Conservation (phyloP, 495 filamentous ascomycete genomes). For the Pyronema omphalodes region DNA sequence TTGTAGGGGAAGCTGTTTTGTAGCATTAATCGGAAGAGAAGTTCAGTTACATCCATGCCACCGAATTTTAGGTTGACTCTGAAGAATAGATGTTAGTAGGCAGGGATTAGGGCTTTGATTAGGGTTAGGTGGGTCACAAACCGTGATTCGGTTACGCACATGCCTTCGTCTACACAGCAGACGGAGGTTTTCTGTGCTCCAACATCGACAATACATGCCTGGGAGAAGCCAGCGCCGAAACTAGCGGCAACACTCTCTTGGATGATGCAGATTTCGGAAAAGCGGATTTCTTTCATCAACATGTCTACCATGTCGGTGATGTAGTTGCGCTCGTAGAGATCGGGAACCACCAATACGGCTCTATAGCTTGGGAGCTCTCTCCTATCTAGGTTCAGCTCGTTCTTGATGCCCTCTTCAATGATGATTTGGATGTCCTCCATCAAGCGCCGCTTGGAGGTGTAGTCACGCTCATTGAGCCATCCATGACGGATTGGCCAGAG, state of each 20-base stretch:
- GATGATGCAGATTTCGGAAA: constrained; percentile 74
- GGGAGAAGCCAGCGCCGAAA: constrained; percentile 88
- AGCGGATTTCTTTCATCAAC: constrained; percentile 71
- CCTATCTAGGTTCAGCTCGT: constrained; percentile 56
- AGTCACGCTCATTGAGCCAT: constrained; percentile 78
- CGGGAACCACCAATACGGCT: constrained; percentile 86
- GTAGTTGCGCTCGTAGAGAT: constrained; percentile 86
- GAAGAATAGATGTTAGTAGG: background rate
- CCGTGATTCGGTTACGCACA: constrained; percentile 79
- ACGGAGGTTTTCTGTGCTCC: constrained; percentile 97
- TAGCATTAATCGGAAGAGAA: constrained; percentile 92
- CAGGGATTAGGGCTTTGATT: background rate
- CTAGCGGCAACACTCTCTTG: constrained; percentile 75
- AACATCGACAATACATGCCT: constrained; percentile 85
- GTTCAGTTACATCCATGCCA: constrained; percentile 79
- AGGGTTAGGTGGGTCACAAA: background rate
- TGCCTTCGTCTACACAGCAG: constrained; percentile 90
- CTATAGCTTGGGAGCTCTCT: constrained; percentile 75
- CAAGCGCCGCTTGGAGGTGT: constrained; percentile 52
- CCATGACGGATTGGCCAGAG: constrained; percentile 82
- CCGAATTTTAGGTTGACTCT: constrained; percentile 83
- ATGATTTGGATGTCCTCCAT: constrained; percentile 73
- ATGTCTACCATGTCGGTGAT: constrained; percentile 68
- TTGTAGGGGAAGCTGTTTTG: constrained; percentile 83
- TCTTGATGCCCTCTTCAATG: constrained; percentile 66